Percentiles rank a stretch among this genome's conserved stretches.
Evolutionary conservation across 2,329 filamentous ascomycete genomes (phyloP).

Genomic region (Didymella pinodella): DNA sequence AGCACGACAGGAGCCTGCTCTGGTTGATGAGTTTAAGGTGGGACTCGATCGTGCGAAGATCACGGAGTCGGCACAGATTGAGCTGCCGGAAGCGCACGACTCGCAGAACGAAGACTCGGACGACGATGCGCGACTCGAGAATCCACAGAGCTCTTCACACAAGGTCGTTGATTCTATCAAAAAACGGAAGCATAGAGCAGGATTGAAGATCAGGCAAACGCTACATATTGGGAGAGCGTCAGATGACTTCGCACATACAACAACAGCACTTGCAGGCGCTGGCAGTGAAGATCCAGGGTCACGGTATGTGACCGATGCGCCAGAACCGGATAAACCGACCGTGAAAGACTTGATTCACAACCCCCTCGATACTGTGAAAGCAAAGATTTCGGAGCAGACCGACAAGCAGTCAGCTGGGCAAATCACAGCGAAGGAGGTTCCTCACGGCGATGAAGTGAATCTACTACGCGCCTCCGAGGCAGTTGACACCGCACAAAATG

Average conservation of each 20-base stretch:
- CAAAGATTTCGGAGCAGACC: slow-evolving; percentile 32
- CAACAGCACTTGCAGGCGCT: slow-evolving; percentile 29
- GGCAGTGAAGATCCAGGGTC: slow-evolving; percentile 27
- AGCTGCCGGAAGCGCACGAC: slow-evolving; percentile 13
- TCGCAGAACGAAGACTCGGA: background rate
- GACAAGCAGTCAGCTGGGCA: slow-evolving; percentile 40
- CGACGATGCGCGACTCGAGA: slow-evolving; percentile 13
- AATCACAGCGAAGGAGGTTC: slow-evolving; percentile 55
- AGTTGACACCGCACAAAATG: slow-evolving; percentile 24
- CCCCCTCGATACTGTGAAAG: slow-evolving; percentile 37
- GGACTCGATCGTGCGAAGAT: slow-evolving; percentile 29
- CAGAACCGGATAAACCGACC: slow-evolving; percentile 30
- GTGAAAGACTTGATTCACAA: slow-evolving; percentile 38
- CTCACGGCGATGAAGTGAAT: slow-evolving; percentile 49
- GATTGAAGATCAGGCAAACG: slow-evolving; percentile 32
- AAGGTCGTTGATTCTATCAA: slow-evolving; percentile 28
- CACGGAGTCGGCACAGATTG: slow-evolving; percentile 19
- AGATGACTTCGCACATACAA: slow-evolving; percentile 21
- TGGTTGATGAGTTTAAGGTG: slow-evolving; percentile 13
- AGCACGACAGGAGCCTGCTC: slow-evolving; percentile 10
- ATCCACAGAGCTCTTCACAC: slow-evolving; percentile 17
- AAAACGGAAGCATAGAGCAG: slow-evolving; percentile 31
- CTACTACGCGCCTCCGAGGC: slow-evolving; percentile 46
- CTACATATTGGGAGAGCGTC: slow-evolving; percentile 35
- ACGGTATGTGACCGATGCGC: slow-evolving; percentile 26